Conservation (phyloP, 176 grass and related monocot species). For the Typha latifolia region DNA sequence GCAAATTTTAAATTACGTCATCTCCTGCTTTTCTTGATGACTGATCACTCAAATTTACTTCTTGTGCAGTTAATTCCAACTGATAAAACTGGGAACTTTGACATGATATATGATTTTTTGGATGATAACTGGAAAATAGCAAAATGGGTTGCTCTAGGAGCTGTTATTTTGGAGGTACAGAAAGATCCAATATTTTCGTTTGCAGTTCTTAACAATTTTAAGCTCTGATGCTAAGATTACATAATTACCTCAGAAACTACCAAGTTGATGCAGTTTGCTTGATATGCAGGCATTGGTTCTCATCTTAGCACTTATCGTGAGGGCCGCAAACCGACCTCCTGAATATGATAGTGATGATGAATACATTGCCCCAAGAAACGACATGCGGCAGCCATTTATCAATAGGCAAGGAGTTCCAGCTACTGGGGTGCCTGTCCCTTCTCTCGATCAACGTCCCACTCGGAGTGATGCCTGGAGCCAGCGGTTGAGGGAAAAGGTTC, state of each 20-base stretch:
- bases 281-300: conserved; percentile 55
- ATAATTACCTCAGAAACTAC: background rate
- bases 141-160: conserved; percentile 85
- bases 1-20: background rate
- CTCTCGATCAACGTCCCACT: conserved; percentile 71
- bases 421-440: conserved; percentile 58
- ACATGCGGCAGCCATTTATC: conserved; percentile 57
- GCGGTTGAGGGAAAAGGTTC: conserved; percentile 95
- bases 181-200: background rate
- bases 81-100: conserved; percentile 73
- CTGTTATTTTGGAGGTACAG: conserved; percentile 66
- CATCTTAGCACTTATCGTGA: conserved; percentile 70
- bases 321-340: conserved; percentile 69
- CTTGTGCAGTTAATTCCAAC: conserved; percentile 63
- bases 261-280: background rate
- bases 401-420: conserved; percentile 46
- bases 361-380: conserved; percentile 43
- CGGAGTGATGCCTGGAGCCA: conserved; percentile 91
- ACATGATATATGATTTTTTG: conserved; percentile 76
- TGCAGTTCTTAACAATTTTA: background rate
- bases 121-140: conserved; percentile 82
- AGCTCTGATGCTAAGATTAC: background rate
- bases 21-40: conserved; percentile 10
- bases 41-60: conserved; percentile 1
- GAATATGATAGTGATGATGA: conserved; percentile 93